Base-by-base conservation (phyloP, 2,329 filamentous ascomycete species). In the Sarocladium oryzae region DNA sequence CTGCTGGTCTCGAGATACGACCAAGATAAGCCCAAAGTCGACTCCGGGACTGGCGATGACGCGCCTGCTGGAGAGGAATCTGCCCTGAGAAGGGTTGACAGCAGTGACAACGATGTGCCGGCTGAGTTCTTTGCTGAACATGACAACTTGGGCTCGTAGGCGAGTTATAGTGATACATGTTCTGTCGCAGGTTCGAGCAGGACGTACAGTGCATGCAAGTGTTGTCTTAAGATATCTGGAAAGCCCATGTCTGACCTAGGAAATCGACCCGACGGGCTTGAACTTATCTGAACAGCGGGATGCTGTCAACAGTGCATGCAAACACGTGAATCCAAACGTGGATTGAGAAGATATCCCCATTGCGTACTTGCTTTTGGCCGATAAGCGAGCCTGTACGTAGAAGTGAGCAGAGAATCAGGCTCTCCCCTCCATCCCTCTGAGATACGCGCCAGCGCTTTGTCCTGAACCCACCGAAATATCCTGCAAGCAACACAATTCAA, bases 121-220 rank as follows among this genome's bases (percentile, higher is more conserved):
- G 63, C 65, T 0, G 76, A 81, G 53, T 79, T 81, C 55, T 56
- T 81, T 6, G 71, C 71, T 10, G 72, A 78, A 57, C 71, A 76
- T 49, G 50, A 48, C 11, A 38, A 40, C 13, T n/a, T 32, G 32
- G 52, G 43, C 18, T 40, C 20, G 23, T 4, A 43, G 10, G 15
- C 7, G 35, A n/a, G n/a, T n/a, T n/a, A n/a, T n/a, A n/a, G n/a
- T n/a, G n/a, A n/a, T n/a, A n/a, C n/a, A n/a, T n/a, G n/a, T n/a
- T n/a, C n/a, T n/a, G n/a, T n/a, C n/a, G n/a, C n/a, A n/a, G n/a
- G n/a, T n/a, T n/a, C n/a, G n/a, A n/a, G n/a, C n/a, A n/a, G n/a
- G n/a, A n/a, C n/a, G n/a, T n/a, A n/a, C n/a, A n/a, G n/a, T n/a
- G n/a, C n/a, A n/a, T n/a, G n/a, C n/a, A n/a, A n/a, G n/a, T n/a